Conservation (phyloP, 2,329 filamentous ascomycete species). For the Aspergillus uvarum region DNA sequence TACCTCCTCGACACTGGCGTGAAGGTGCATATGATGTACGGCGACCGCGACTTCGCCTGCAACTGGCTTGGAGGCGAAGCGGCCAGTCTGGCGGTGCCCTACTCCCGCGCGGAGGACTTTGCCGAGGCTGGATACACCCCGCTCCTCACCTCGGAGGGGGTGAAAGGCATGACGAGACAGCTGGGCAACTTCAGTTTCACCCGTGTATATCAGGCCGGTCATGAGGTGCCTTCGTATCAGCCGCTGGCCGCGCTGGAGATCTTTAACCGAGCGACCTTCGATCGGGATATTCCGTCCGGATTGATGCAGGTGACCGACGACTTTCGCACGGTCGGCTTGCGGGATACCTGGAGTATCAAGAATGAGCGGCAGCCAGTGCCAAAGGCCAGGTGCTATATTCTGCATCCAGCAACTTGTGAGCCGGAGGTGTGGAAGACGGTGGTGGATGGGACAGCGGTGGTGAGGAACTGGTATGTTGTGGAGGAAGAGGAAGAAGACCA, state of each 20-base stretch:
- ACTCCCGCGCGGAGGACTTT: conserved; percentile 31
- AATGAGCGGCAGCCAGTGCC: not conserved
- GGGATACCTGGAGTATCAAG: not conserved
- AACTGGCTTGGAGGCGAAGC: conserved; percentile 56
- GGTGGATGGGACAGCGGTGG: not conserved
- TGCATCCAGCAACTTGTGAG: not conserved
- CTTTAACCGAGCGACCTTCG: conserved; percentile 1
- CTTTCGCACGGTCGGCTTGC: not conserved
- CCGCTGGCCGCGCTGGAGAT: conserved; percentile 24
- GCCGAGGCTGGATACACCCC: conserved; percentile 29
- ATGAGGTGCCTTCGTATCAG: conserved; percentile 53
- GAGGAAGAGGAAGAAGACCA: not conserved
- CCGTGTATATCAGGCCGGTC: conserved; percentile 48
- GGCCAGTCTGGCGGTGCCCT: conserved; percentile 48
- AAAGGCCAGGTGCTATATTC: not conserved
- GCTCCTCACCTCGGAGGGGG: conserved; percentile 26
- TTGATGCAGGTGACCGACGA: not conserved
- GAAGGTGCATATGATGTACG: conserved; percentile 55
- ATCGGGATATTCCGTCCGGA: conserved; percentile 2
- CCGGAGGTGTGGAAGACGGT: conserved; percentile 1
- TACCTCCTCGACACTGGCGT: conserved; percentile 55
- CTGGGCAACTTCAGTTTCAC: conserved; percentile 36
- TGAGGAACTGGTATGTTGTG: conserved; percentile 3
- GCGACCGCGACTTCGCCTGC: conserved; percentile 55
- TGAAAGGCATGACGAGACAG: conserved; percentile 33